Percentiles rank a stretch among this genome's conserved stretches.
These are phyloP conservation scores for Alisma plantagoaquatica DNA, from an alignment of 106 monocot species.

Conservation along the genomic window DNA sequence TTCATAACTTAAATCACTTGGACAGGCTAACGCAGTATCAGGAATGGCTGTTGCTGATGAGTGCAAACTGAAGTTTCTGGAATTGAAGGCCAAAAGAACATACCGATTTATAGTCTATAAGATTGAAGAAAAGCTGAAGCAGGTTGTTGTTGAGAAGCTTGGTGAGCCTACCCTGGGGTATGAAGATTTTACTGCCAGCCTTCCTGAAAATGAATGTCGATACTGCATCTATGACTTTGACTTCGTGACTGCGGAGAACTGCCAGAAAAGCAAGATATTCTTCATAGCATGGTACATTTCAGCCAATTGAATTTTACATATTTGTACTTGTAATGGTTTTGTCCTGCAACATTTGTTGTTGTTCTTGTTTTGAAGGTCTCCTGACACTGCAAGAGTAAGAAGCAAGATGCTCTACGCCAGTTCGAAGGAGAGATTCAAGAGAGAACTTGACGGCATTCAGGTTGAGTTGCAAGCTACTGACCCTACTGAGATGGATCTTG, in stretches of 20 bases:
- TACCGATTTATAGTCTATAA: constrained; percentile 6
- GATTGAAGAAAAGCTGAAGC: constrained; percentile 14
- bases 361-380: background rate
- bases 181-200: constrained; percentile 11
- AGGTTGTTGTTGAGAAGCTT: constrained; percentile 11
- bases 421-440: too few species aligned
- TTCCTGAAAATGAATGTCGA: constrained; percentile 9
- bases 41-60: constrained; percentile 13
- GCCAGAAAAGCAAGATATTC: too few species aligned
- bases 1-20: too few species aligned
- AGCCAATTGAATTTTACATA: constrained; percentile 1
- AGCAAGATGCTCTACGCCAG: too few species aligned
- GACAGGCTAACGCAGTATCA: too few species aligned
- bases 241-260: too few species aligned
- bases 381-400: too few species aligned
- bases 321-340: constrained; percentile 1
- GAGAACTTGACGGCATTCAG: too few species aligned
- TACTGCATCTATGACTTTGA: constrained; percentile 8
- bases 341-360: background rate
- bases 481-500: constrained; percentile 9
- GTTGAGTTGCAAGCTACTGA: constrained; percentile 8
- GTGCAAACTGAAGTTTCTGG: constrained; percentile 11
- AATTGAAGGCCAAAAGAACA: too few species aligned
- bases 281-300: background rate
- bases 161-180: constrained; percentile 9